Conservation (phyloP, 257 asterid species). For the Solanum pinnatisectum region DNA sequence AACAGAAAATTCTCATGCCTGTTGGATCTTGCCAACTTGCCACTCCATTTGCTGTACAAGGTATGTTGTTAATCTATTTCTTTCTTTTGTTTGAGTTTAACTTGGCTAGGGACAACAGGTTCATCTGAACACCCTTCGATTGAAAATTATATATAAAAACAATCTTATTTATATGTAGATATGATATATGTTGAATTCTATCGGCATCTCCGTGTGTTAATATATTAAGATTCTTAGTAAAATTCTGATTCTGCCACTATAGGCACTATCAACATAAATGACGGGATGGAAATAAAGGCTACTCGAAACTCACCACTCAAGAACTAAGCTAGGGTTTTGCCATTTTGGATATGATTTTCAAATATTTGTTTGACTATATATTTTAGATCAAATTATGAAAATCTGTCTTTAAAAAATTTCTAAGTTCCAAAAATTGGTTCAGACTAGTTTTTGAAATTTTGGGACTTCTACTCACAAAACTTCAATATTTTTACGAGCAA, state of each 20-base stretch:
- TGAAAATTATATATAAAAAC: background rate
- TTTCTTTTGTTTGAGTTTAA: background rate
- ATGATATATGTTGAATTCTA: background rate
- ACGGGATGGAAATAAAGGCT: background rate
- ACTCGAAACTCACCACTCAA: background rate
- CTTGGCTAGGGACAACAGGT: background rate
- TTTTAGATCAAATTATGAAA: background rate
- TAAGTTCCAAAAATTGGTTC: background rate
- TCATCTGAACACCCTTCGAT: background rate
- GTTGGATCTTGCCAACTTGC: conserved; percentile 34
- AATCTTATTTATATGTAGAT: background rate
- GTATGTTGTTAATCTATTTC: background rate
- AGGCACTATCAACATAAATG: background rate
- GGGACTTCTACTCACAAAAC: background rate
- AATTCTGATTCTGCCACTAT: background rate
- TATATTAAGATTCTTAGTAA: background rate
- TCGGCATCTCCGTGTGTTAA: background rate
- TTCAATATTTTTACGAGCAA: background rate
- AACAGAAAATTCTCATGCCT: conserved; percentile 20
- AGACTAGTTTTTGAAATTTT: background rate
- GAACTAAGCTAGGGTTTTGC: background rate
- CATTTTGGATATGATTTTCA: background rate
- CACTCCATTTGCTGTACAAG: conserved; percentile 13
- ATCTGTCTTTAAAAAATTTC: background rate
- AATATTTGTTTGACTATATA: background rate